Base-by-base conservation (phyloP, 306 rosid species). In the Notholithocarpus densiflorus region DNA sequence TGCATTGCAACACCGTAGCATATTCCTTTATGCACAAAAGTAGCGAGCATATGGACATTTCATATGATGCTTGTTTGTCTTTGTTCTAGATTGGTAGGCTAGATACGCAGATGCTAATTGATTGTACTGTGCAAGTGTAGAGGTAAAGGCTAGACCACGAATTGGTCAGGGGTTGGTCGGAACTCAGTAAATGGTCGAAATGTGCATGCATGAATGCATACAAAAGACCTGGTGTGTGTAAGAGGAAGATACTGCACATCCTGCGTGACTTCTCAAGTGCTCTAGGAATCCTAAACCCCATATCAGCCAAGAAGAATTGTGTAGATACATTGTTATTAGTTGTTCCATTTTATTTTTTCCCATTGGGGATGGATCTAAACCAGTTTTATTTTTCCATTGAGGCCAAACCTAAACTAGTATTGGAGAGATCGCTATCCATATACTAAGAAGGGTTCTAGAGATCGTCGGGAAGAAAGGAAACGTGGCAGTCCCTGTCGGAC, bases 391-490 rank as follows among this genome's bases (percentile, higher is more conserved):
- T 37, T 40, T 40, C 3, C 45, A 56, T n/a, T 0, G 61, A 56
- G 4, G 1, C 3, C 61, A 5, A 72, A 69, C 1, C 31, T 69
- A 20, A 43, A 43, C 5, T 1, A 34, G 5, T 0, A 20, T 17
- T 43, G 13, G 55, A 43, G 56, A 45, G 12, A 43, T 70, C 12
- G 26, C 24, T 45, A 53, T n/a, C 9, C 32, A 45, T 70, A 45
- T 20, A 43, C 29, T 45, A n/a, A 10, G 21, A 70, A 4, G 56
- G 11, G 55, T 4, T 70, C 20, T 5, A 45, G 45, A 4, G 37
- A 43, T 70, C 45, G 56, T 70, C 23, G 57, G 61, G 72, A 61
- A 75, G 72, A 75, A 23, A 61, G 43, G 40, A 75, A 23, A 6
- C 9, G 19, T 60, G 18, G 71, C 13, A 37, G 60, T 75, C 45